Evolutionary conservation across 805 yeast genomes (phyloP).

Genomic region (Ogataea trehaloabstinens): DNA sequence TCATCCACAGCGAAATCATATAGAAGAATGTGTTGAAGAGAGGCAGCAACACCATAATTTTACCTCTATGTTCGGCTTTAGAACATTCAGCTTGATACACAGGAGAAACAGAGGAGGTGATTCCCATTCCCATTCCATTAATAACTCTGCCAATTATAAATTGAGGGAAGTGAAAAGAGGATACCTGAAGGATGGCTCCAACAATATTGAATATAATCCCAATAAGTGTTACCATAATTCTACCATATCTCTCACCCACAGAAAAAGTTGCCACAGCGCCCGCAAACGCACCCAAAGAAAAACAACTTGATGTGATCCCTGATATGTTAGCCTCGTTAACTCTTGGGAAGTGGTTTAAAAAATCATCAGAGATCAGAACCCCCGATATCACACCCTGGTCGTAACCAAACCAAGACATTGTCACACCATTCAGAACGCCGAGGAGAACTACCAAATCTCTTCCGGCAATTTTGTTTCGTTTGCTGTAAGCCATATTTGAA

Average conservation of each 20-base stretch:
- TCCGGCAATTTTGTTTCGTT: background rate
- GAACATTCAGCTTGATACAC: constrained; percentile 47
- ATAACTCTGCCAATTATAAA: constrained; percentile 43
- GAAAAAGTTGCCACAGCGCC: constrained; percentile 31
- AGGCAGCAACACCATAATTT: constrained; percentile 38
- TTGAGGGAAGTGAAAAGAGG: constrained; percentile 40
- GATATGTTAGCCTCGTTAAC: constrained; percentile 40
- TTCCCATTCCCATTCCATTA: constrained; percentile 45
- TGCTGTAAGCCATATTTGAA: background rate
- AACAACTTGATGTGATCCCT: constrained; percentile 38
- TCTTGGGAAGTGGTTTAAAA: constrained; percentile 13
- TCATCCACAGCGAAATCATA: constrained; percentile 43
- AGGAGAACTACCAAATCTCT: background rate
- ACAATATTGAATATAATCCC: constrained; percentile 34
- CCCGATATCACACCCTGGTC: constrained; percentile 50
- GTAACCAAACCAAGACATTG: constrained; percentile 29
- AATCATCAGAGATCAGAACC: constrained; percentile 30
- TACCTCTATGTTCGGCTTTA: constrained; percentile 36
- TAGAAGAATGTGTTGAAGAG: constrained; percentile 40
- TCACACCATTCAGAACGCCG: constrained; percentile 1
- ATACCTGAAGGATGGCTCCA: constrained; percentile 32
- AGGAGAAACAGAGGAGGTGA: constrained; percentile 45
- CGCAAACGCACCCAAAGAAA: constrained; percentile 39
- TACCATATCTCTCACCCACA: constrained; percentile 35
- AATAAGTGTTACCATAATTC: constrained; percentile 35